Evolutionary conservation across 2,329 filamentous ascomycete genomes (phyloP), one percentile per base, ranked within the genome.

Genomic region (Stemphylium lycopersici): DNA sequence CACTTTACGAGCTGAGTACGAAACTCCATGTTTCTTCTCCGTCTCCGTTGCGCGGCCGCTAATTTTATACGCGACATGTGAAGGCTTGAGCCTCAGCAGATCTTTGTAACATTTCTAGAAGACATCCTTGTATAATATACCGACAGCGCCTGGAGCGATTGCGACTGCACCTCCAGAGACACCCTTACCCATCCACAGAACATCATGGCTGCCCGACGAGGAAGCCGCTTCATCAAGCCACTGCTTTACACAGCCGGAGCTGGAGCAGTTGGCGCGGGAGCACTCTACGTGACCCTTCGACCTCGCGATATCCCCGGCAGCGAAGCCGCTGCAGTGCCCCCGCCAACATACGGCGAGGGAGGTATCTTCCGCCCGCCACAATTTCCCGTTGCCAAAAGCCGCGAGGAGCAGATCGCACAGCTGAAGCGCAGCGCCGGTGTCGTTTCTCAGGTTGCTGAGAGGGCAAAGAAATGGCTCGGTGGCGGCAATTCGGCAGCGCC

Each of bases 261-360:
- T 18, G 79, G 80, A 52, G 78, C 79, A 32, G 78, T 80, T 47
- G 82, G 82, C 62, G 83, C 81, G 48, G 81, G 81, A 51, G 78
- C 81, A 39, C 79, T 88, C 54, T 88, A 88, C 75, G 77, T 84
- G 58, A 79, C 83, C 61, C 89, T 90, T 75, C 85, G 88, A 33
- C 89, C 89, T 11, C 83, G 87, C 67, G 86, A 89, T 71, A 88
- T 91, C 56, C 88, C 88, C 41, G 89, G 89, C 46, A 83, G 82
- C 61, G 87, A 89, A 61, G 83, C 84, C 11, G 83, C 88, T 3
- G 85, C 83, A 3, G 89, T 90, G 1, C 87, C 88, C 32, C 88
- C 88, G 15, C 88, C 88, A 2, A 86, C 86, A 53, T 89, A 86
- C 68, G 86, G 85, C 63, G 83, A 87, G 59, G 86, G 87, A 61